Evolutionary conservation across 1,284 basidiomycete genomes (phyloP).

Genomic region (Marasmius fiardii): DNA sequence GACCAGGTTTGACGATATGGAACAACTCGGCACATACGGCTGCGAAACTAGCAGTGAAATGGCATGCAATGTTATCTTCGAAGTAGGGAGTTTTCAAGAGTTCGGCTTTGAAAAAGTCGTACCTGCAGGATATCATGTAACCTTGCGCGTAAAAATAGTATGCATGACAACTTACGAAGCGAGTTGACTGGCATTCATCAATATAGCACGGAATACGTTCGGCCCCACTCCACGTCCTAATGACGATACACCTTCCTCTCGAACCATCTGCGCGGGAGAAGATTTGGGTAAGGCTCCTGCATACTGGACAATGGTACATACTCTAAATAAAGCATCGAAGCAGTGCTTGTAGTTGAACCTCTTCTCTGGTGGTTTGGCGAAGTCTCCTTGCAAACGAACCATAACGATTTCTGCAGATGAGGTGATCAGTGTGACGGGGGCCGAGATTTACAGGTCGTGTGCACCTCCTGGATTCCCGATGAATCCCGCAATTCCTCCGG

Average conservation of each 20-base stretch:
- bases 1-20: not conserved
- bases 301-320: slow-evolving; percentile 33
- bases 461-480: slow-evolving; percentile 85
- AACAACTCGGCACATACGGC: slow-evolving; percentile 51
- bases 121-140: slow-evolving; percentile 40
- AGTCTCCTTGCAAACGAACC: slow-evolving; percentile 86
- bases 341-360: slow-evolving; percentile 86
- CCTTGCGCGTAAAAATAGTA: not conserved
- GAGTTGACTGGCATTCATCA: slow-evolving; percentile 92
- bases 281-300: not conserved
- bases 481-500: slow-evolving; percentile 79
- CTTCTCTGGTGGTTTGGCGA: slow-evolving; percentile 81
- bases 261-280: slow-evolving; percentile 63
- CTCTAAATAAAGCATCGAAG: slow-evolving; percentile 79
- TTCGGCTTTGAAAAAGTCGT: slow-evolving; percentile 87
- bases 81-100: slow-evolving; percentile 70
- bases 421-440: not conserved
- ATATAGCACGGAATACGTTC: slow-evolving; percentile 80
- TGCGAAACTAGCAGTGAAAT: slow-evolving; percentile 84
- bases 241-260: slow-evolving; percentile 77
- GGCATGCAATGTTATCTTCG: slow-evolving; percentile 76
- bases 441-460: not conserved
- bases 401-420: slow-evolving; percentile 68
- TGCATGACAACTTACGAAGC: slow-evolving; percentile 63
- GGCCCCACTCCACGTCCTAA: slow-evolving; percentile 80